phyloP scores from a whole-genome alignment of 176 grass and related monocot species.

The Triticum turgidum region DNA sequence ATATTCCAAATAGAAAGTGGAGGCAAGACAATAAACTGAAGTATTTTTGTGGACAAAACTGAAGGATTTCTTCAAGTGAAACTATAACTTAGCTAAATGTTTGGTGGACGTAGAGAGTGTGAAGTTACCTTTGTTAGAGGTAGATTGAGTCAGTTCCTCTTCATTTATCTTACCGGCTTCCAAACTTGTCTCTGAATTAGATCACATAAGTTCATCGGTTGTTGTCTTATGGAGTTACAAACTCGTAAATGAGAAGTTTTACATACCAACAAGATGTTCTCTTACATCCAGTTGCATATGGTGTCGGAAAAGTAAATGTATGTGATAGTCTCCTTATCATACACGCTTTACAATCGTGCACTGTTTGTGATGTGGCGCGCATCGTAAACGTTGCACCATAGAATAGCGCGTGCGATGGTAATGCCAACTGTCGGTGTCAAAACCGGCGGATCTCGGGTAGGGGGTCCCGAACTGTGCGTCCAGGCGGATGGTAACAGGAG shows the following conservation, averaged over 20 bases:
- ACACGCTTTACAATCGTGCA: too few relatives aligned
- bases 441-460: too few relatives aligned
- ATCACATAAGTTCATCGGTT: neutral
- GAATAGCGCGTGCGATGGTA: too few relatives aligned
- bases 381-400: too few relatives aligned
- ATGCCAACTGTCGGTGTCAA: too few relatives aligned
- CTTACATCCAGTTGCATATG: too few relatives aligned
- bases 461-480: too few relatives aligned
- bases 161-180: neutral
- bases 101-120: neutral
- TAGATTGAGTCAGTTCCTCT: neutral
- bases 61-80: neutral
- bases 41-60: neutral
- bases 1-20: neutral
- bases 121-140: neutral
- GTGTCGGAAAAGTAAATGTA: too few relatives aligned
- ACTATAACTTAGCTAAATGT: neutral
- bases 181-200: neutral
- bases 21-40: neutral
- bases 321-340: too few relatives aligned
- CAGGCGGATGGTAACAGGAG: too few relatives aligned
- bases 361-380: too few relatives aligned
- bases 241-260: neutral
- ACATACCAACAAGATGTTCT: too few relatives aligned
- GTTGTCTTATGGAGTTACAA: neutral